Conservation (phyloP, 495 filamentous ascomycete species). For the Saxispiralis lemnorum region DNA sequence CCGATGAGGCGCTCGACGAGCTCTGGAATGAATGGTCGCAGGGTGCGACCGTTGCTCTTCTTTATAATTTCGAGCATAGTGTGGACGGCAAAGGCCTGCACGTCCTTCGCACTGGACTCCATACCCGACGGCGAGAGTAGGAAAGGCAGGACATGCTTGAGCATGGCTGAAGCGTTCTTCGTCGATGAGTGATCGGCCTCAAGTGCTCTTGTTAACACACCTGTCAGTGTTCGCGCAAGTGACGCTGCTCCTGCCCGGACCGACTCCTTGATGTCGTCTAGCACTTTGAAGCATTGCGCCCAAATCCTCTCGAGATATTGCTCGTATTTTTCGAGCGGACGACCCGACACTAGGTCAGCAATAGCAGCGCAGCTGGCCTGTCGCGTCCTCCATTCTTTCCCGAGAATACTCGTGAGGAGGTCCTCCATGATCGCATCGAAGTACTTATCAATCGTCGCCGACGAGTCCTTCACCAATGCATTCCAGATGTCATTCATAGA, state of each 20-base stretch:
- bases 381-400: slow-evolving; percentile 79
- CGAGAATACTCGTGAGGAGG: slow-evolving; percentile 65
- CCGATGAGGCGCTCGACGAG: slow-evolving; percentile 66
- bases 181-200: slow-evolving; percentile 57
- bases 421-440: slow-evolving; percentile 78
- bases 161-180: slow-evolving; percentile 53
- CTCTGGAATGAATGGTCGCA: slow-evolving; percentile 63
- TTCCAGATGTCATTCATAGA: slow-evolving; percentile 98
- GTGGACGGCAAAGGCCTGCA: slow-evolving; percentile 43
- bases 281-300: slow-evolving; percentile 58
- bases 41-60: slow-evolving; percentile 47
- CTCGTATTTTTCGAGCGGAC: slow-evolving; percentile 60
- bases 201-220: slow-evolving; percentile 66
- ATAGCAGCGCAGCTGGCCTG: slow-evolving; percentile 86
- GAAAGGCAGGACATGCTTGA: slow-evolving; percentile 73
- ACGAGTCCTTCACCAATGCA: slow-evolving; percentile 69
- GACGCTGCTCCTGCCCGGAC: slow-evolving; percentile 65
- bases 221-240: slow-evolving; percentile 65
- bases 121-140: slow-evolving; percentile 74
- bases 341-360: slow-evolving; percentile 63
- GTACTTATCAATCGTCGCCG: slow-evolving; percentile 49
- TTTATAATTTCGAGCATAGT: slow-evolving; percentile 80
- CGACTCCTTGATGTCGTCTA: slow-evolving; percentile 88
- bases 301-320: slow-evolving; percentile 73
- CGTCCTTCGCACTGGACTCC: slow-evolving; percentile 71